A percentile compares a stretch with the other conserved stretches of the same genome.
phyloP scores from a whole-genome alignment of 176 grass and related monocot species.

The Musa troglodytarum region DNA sequence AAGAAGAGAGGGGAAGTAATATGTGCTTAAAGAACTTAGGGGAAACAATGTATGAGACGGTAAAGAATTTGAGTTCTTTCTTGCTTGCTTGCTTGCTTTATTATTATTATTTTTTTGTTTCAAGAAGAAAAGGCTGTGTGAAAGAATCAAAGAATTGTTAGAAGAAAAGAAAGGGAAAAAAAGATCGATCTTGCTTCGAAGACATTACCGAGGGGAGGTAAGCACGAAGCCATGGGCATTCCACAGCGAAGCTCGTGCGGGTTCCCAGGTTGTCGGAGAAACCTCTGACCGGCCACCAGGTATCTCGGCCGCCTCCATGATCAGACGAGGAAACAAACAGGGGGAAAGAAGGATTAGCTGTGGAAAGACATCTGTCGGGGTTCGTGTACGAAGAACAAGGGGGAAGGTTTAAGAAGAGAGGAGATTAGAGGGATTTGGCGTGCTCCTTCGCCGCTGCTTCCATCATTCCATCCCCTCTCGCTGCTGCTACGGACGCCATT shows the following conservation, averaged over 20 bases:
- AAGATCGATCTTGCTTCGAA: conserved; percentile 1
- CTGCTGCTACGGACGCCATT: conserved; percentile 4
- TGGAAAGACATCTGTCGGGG: too few species aligned
- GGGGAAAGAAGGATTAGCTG: neutral
- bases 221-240: conserved; percentile 32
- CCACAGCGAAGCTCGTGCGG: conserved; percentile 35
- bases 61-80: too few species aligned
- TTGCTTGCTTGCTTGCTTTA: too few species aligned
- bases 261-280: conserved; percentile 14
- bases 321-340: neutral
- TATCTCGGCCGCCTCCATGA: conserved; percentile 32
- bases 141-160: neutral
- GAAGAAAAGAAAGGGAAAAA: conserved; percentile 27
- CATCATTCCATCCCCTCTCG: neutral
- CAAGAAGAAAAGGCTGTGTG: too few species aligned
- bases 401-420: neutral
- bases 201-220: conserved; percentile 26
- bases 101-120: too few species aligned
- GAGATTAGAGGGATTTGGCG: neutral
- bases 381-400: neutral
- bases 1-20: too few species aligned
- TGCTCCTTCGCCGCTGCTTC: neutral
- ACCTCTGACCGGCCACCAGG: conserved; percentile 9
- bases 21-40: too few species aligned
- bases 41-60: too few species aligned